These are phyloP conservation scores for Ophiostoma australiae DNA, from an alignment of 2,329 filamentous ascomycete genomes.

Conservation along the genomic window DNA sequence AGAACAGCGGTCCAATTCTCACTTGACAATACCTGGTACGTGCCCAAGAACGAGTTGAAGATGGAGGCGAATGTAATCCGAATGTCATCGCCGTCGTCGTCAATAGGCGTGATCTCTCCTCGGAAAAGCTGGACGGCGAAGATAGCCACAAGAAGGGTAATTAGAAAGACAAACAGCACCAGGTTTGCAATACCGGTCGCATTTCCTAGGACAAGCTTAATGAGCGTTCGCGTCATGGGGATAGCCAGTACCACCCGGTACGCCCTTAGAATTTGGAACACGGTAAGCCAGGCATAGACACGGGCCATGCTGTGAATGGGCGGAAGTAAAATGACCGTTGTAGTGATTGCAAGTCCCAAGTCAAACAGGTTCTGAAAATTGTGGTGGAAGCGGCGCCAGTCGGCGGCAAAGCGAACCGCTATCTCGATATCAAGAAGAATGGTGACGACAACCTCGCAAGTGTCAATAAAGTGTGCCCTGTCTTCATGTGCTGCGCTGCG, in stretches of 20 bases:
- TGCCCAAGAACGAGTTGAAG: slow-evolving; percentile 92
- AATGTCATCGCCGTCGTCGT: slow-evolving; percentile 57
- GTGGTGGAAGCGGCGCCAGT: slow-evolving; percentile 76
- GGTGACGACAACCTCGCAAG: slow-evolving; percentile 70
- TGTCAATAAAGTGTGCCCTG: slow-evolving; percentile 61
- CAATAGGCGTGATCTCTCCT: slow-evolving; percentile 67
- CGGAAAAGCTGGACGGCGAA: slow-evolving; percentile 91
- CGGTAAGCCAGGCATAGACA: slow-evolving; percentile 78
- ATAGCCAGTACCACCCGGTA: slow-evolving; percentile 91
- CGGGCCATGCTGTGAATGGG: slow-evolving; percentile 66
- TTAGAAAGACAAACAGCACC: slow-evolving; percentile 92
- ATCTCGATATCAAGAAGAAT: slow-evolving; percentile 78
- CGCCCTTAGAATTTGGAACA: slow-evolving; percentile 88
- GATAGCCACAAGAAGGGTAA: slow-evolving; percentile 89
- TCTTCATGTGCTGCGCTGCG: slow-evolving; percentile 70
- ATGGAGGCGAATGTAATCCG: slow-evolving; percentile 80
- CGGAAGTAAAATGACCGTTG: slow-evolving; percentile 79
- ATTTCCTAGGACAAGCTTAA: slow-evolving; percentile 84
- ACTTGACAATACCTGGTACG: slow-evolving; percentile 95
- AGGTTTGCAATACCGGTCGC: slow-evolving; percentile 87
- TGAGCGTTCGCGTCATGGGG: slow-evolving; percentile 78
- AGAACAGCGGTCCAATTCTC: slow-evolving; percentile 92
- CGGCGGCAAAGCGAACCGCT: slow-evolving; percentile 65
- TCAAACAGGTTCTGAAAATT: slow-evolving; percentile 75
- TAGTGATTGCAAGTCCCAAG: slow-evolving; percentile 71